Conservation (phyloP, 176 grass and related monocot species). For the Zizania latifolia region DNA sequence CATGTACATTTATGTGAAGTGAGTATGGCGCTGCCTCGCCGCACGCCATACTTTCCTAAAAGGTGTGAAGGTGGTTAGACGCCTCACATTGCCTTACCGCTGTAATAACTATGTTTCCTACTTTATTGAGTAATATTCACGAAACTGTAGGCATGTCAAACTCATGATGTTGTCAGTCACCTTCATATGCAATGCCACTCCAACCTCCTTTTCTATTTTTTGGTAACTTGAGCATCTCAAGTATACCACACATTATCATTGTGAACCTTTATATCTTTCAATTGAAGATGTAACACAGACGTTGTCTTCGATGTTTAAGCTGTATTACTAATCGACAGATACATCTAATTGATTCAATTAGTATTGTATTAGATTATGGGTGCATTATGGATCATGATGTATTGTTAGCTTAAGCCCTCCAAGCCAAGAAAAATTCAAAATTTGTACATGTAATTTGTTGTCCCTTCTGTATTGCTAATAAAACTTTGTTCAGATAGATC, state of each 20-base stretch:
- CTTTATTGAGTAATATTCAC: neutral
- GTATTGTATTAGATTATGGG: neutral
- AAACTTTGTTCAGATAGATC: neutral
- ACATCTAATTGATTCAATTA: neutral
- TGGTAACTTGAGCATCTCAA: neutral
- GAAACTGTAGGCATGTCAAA: too few species aligned
- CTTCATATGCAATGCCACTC: neutral
- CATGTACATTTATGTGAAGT: too few species aligned
- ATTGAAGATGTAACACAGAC: neutral
- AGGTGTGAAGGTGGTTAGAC: too few species aligned
- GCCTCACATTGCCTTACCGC: too few species aligned
- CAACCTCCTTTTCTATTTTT: neutral
- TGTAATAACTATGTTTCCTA: neutral
- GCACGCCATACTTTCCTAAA: too few species aligned
- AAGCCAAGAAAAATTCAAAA: neutral
- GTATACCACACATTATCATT: neutral
- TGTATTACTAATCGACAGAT: neutral
- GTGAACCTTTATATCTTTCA: neutral
- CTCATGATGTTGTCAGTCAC: neutral
- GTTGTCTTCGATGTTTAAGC: neutral
- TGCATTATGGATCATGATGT: neutral
- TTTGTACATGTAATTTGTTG: neutral
- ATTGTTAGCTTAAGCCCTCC: neutral
- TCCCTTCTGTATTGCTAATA: neutral
- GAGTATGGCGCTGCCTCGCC: too few species aligned